phyloP scores from a whole-genome alignment of 331 rosid species.

The Arachis monticola region DNA sequence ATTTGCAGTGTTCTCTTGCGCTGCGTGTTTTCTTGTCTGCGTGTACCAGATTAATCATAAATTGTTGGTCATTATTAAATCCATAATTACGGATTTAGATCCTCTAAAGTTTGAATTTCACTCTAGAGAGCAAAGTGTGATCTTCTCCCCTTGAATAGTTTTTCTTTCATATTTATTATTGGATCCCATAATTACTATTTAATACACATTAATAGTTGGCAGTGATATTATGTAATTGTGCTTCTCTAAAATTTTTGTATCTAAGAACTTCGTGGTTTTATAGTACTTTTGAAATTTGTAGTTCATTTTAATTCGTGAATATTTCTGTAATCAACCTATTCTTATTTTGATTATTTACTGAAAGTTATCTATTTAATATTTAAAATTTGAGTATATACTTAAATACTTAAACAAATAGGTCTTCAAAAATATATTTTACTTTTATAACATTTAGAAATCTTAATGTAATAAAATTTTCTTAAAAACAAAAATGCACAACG shows the following conservation, averaged over 20 bases:
- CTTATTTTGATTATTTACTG: neutral
- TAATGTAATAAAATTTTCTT: no score
- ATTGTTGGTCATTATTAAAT: slow-evolving; percentile 8
- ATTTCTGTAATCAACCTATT: neutral
- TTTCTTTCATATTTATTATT: no score
- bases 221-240: neutral
- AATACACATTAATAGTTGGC: neutral
- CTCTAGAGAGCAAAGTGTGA: no score
- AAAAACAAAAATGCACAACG: no score
- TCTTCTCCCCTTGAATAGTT: no score
- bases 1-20: slow-evolving; percentile 23
- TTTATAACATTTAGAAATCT: no score
- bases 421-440: no score
- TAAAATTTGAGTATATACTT: no score
- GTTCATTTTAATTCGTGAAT: neutral
- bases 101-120: no score
- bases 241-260: neutral
- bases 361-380: neutral
- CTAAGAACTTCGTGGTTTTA: neutral
- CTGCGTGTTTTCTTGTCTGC: neutral
- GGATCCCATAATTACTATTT: neutral
- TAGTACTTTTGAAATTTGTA: neutral
- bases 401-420: no score
- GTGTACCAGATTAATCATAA: neutral
- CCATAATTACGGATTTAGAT: no score